Percentiles rank a stretch among this genome's conserved stretches.
These are phyloP conservation scores for Phaeosphaeriaceae sp. DNA, from an alignment of 2,329 filamentous ascomycete species.

Conservation along the genomic window DNA sequence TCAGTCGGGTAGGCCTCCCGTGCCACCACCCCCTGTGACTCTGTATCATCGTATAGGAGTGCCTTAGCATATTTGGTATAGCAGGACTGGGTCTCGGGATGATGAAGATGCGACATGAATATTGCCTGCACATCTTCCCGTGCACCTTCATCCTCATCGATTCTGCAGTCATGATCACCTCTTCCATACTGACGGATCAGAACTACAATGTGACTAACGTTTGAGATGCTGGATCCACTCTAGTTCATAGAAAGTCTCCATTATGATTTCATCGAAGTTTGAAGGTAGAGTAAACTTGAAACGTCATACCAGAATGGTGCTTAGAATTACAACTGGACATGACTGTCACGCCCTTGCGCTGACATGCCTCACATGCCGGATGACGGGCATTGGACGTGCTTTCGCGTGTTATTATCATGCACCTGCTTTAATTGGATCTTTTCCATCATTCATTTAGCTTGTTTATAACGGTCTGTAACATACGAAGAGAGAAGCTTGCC, in stretches of 20 bases:
- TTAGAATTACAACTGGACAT: too few species aligned
- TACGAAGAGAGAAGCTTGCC: background rate
- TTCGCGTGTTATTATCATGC: too few species aligned
- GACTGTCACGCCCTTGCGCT: too few species aligned
- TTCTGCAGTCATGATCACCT: background rate
- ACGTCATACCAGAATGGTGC: too few species aligned
- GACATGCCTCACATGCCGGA: too few species aligned
- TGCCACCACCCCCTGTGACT: background rate
- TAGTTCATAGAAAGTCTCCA: too few species aligned
- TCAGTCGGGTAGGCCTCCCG: background rate
- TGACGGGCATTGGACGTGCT: too few species aligned
- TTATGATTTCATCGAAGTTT: too few species aligned
- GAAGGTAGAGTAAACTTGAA: too few species aligned
- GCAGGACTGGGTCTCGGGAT: background rate
- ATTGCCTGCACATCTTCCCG: background rate
- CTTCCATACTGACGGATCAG: background rate
- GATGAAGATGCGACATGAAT: background rate
- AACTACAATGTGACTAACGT: background rate
- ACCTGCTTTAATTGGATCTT: too few species aligned
- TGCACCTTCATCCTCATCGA: background rate
- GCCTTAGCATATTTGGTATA: background rate
- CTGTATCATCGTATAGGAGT: background rate
- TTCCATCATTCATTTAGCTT: background rate
- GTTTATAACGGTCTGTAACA: background rate
- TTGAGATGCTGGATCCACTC: background rate